These are phyloP conservation scores for Astragalus glycyphyllos DNA, from an alignment of 306 rosid genomes.

Conservation along the genomic window DNA sequence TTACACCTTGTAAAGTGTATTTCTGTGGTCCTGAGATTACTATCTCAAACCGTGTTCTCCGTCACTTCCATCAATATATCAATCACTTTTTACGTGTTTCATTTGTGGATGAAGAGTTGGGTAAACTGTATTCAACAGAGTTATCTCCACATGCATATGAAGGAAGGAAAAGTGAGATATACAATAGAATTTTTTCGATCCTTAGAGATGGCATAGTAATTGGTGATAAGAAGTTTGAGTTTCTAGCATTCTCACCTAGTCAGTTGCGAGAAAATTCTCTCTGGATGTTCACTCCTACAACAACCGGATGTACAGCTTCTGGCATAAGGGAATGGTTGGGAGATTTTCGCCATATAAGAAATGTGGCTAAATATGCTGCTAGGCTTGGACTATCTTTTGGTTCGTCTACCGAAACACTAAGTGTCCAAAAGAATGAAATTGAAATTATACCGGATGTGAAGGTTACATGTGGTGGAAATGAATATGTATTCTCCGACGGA, in stretches of 20 bases:
- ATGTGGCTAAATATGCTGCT: slow-evolving; percentile 95
- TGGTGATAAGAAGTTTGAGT: slow-evolving; percentile 79
- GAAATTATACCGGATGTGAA: slow-evolving; percentile 65
- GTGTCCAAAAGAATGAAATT: slow-evolving; percentile 53
- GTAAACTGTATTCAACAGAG: too few relatives aligned
- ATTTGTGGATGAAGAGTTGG: too few relatives aligned
- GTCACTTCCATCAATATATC: too few relatives aligned
- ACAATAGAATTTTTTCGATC: slow-evolving; percentile 60
- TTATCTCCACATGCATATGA: too few relatives aligned
- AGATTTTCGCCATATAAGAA: slow-evolving; percentile 62
- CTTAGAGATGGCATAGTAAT: slow-evolving; percentile 68
- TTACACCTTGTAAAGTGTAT: too few relatives aligned
- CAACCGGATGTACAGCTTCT: slow-evolving; percentile 48
- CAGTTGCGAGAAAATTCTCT: slow-evolving; percentile 77
- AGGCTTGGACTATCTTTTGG: slow-evolving; percentile 88
- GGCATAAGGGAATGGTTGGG: slow-evolving; percentile 77
- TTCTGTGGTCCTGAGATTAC: too few relatives aligned
- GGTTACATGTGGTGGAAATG: slow-evolving; percentile 7
- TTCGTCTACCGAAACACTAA: slow-evolving; percentile 83
- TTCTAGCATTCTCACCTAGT: slow-evolving; percentile 92
- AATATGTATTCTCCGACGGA: slow-evolving; percentile 82
- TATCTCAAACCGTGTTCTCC: too few relatives aligned
- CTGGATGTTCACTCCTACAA: slow-evolving; percentile 90
- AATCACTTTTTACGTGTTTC: too few relatives aligned
- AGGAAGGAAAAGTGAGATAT: too few relatives aligned